Base-by-base conservation (phyloP, 345 rosid species). In the Aquilaria malaccensis region DNA sequence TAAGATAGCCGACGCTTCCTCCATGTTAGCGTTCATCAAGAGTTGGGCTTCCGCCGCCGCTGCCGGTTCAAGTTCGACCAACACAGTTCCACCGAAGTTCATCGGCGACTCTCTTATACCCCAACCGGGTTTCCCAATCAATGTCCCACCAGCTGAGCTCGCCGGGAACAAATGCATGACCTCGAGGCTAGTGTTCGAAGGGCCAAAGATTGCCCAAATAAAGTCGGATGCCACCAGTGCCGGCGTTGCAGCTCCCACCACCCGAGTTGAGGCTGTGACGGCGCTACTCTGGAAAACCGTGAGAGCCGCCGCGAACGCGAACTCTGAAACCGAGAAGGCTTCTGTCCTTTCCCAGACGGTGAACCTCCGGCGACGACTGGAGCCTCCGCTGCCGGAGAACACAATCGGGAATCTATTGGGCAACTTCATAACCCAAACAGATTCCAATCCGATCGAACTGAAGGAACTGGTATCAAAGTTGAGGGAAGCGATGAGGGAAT, bases 221-320 rank as follows among this genome's bases (percentile, higher is more conserved):
- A 62, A 68, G 48, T 22, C 22, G 22, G 22, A 22, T 22, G 59
- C 61, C 6, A 9, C 1, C 49, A 53, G 49, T 13, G 49, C 51
- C 15, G 10, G 22, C 7, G 13, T 29, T 4, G 14, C 50, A 31
- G 45, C 60, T 30, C 12, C 12, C 58, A 47, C 66, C 3, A 56
- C 73, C 4, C 48, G 73, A 0, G 68, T 55, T 3, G 63, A 71
- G 51, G 67, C 57, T 2, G 79, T 71, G 62, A 47, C 64, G 0
- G 76, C 70, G 7, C 31, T 71, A 3, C 60, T 76, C 30, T 72
- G 72, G 64, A 71, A 61, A 58, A 63, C 58, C 4, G 62, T 62
- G 0, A 12, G 52, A 7, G 60, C 48, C 2, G 72, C 67, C 1
- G 37, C 67, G 1, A 45, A 57, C 33, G 33, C 56, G 11, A 61